Evolutionary conservation across 331 rosid genomes (phyloP), one percentile per base, ranked within the genome.

Genomic region (Ulmus americana): DNA sequence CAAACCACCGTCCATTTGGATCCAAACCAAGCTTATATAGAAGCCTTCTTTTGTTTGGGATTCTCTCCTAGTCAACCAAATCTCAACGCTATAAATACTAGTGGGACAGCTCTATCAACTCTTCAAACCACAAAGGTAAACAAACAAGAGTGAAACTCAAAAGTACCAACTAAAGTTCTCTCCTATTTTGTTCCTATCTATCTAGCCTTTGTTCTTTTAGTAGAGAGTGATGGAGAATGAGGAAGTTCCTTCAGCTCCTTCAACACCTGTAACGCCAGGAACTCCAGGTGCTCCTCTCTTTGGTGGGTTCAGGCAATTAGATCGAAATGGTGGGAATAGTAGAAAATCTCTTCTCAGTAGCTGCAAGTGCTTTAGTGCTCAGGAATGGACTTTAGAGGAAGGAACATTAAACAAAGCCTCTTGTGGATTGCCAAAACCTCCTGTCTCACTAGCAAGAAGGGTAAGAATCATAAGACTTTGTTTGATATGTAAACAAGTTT

Each of bases 261-360:
- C 95, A 10, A 83, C 88, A 10, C 90, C 90, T 45, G 86, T 83
- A 16, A 88, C 95, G 44, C 97, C 96, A 56, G 91, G 90, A 3
- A 91, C 95, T 11, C 97, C 91, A 5, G 96, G 91, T 45, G 88
- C 82, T 39, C 94, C 96, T 67, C 84, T 87, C 18, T 90, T 90
- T 77, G 88, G 90, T 43, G 81, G 92, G 8, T 77, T 76, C 73
- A 85, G 59, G 72, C 61, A 41, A 5, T 14, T 35, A 69, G 72
- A 59, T 40, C 76, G 35, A 28, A 28, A 64, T 75, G 74, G 28
- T 65, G 80, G 77, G 13, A 65, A 70, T 69, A 79, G 71, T 40
- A 84, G 59, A 67, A 85, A 85, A 46, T 88, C 95, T 15, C 72
- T 91, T 13, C 86, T 81, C 47, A 88, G 69, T 16, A 81, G 65